Base-by-base conservation (phyloP, 768 basidiomycete species). In the Phaeotremella skinneri region DNA sequence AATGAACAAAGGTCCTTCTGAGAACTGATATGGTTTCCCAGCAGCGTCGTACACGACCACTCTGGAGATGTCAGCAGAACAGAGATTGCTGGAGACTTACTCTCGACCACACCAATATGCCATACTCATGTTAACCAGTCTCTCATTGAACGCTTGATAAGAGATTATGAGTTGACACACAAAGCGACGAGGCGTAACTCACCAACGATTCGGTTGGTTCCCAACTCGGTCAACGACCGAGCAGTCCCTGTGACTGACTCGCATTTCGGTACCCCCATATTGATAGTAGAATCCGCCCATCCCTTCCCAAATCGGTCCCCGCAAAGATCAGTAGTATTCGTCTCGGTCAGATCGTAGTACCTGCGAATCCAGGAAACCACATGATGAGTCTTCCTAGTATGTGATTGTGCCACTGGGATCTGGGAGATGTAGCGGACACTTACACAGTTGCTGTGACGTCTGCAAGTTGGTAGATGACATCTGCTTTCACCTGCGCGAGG, bases 1-100 rank as follows among this genome's bases (percentile, higher is more conserved):
- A 17, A 68, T 51, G 55, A 61, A 49, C 14, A 68, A 53, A 4
- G 61, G 58, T 30, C 50, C 59, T n/a, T 54, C 52, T n/a, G 30
- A 16, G 23, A 58, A 49, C 26, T 34, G 20, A 26, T 48, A 39
- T 27, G n/a, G 25, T 11, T 49, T 56, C 9, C 62, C 62, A 20
- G 49, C 25, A 2, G 57, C 23, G 23, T 59, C 49, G 16, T 17
- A 52, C 37, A 63, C 49, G 20, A 26, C 13, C 23, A 63, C 58
- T 29, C 55, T 56, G 21, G 16, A 34, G 4, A 11, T 17, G 25
- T 49, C 21, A 61, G 31, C 32, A 47, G 17, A 9, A 11, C 29
- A 21, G 14, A 27, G 21, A 43, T 13, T 21, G 37, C 11, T 39
- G 23, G 17, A n/a, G 2, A 56, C 60, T 61, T 26, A 61, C 60